Percentiles rank a stretch among this genome's conserved stretches.
Conservation (phyloP, 2,329 filamentous ascomycete species). For the Microcyclospora pomicola region DNA sequence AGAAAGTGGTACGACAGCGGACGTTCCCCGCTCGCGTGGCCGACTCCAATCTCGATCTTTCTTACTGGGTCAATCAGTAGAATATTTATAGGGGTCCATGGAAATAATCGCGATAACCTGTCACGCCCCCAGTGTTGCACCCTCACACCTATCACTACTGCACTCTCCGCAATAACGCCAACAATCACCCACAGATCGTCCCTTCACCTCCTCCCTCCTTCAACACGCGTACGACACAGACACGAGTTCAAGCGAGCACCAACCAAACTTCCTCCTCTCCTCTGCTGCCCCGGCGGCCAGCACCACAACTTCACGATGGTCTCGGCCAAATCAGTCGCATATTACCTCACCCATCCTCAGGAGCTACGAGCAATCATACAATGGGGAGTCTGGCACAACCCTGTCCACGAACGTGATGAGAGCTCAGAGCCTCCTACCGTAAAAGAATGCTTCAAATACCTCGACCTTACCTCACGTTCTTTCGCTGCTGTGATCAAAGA, state of each 20-base stretch:
- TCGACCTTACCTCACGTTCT: slow-evolving; percentile 80
- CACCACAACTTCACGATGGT: slow-evolving; percentile 14
- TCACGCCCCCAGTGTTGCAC: too few relatives aligned
- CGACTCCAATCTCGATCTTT: too few relatives aligned
- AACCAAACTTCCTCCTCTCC: not conserved
- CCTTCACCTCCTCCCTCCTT: too few relatives aligned
- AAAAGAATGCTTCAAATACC: slow-evolving; percentile 70
- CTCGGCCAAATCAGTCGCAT: slow-evolving; percentile 17
- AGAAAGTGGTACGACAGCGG: too few relatives aligned
- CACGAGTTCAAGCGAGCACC: not conserved
- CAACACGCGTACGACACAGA: too few relatives aligned
- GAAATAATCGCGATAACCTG: too few relatives aligned
- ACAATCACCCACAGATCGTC: too few relatives aligned
- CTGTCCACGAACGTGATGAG: slow-evolving; percentile 71
- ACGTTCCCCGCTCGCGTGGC: too few relatives aligned
- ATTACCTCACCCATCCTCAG: slow-evolving; percentile 22
- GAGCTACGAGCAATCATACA: slow-evolving; percentile 27
- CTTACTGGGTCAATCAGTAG: too few relatives aligned
- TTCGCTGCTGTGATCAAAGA: slow-evolving; percentile 91
- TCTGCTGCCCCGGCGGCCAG: not conserved
- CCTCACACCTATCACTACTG: too few relatives aligned
- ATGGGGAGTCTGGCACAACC: slow-evolving; percentile 82
- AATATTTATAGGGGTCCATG: too few relatives aligned
- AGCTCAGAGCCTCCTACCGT: slow-evolving; percentile 61
- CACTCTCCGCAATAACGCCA: too few relatives aligned